These are phyloP conservation scores for Coelastrella sp. DNA, from an alignment of 139 green algal species.

Conservation along the genomic window DNA sequence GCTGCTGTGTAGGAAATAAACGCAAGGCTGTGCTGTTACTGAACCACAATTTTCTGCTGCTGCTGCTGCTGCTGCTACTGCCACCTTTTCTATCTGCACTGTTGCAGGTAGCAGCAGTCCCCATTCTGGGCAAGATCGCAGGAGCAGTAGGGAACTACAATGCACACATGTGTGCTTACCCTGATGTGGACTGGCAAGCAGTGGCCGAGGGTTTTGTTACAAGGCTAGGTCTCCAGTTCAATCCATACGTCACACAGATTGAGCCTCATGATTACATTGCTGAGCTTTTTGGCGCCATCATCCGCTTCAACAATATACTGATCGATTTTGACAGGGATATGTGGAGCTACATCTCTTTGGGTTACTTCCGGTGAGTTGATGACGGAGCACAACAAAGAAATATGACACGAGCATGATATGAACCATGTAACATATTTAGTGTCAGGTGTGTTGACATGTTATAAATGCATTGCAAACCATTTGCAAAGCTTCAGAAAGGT, in stretches of 20 bases:
- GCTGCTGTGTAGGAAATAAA: too few species aligned
- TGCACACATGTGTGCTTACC: constrained; percentile 96
- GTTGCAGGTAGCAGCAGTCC: constrained; percentile 63
- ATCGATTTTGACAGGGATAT: constrained; percentile 98
- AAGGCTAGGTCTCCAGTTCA: constrained; percentile 84
- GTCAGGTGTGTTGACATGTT: too few species aligned
- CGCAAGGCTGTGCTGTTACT: neutral
- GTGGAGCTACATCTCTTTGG: constrained; percentile 98
- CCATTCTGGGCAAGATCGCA: constrained; percentile 93
- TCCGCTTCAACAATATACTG: constrained; percentile 97
- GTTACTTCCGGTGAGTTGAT: constrained; percentile 91
- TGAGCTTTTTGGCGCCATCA: constrained; percentile 89
- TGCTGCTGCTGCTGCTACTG: constrained; percentile 13
- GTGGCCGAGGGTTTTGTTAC: constrained; percentile 74
- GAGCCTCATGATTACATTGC: constrained; percentile 99
- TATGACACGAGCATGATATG: too few species aligned
- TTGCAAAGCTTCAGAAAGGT: too few species aligned
- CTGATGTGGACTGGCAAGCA: constrained; percentile 91
- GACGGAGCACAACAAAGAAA: too few species aligned
- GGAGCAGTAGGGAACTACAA: constrained; percentile 99
- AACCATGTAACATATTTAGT: too few species aligned
- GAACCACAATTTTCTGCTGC: neutral
- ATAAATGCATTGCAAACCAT: too few species aligned
- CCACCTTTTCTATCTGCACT: neutral
- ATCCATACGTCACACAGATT: constrained; percentile 96